A percentile compares a stretch with the other conserved stretches of the same genome.
These are phyloP conservation scores for Nidularia pulvinata DNA, from an alignment of 768 basidiomycete genomes.

Conservation along the genomic window DNA sequence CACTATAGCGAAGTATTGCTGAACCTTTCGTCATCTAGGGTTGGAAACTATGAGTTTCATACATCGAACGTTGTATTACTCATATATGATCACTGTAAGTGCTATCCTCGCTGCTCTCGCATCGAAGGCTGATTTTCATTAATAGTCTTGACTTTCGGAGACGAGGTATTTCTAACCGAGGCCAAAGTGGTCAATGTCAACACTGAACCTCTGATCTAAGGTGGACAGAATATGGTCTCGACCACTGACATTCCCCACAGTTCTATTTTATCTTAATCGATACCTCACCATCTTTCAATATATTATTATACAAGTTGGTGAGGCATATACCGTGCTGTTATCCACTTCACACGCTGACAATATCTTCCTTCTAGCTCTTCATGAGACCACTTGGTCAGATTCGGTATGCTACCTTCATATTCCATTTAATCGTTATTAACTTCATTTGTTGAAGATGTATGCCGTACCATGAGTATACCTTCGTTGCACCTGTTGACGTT, in stretches of 20 bases:
- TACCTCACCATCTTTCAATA: constrained; percentile 18
- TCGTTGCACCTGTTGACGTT: neutral
- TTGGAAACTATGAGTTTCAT: constrained; percentile 17
- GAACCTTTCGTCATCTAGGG: constrained; percentile 1
- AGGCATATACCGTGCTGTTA: neutral
- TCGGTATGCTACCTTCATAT: constrained; percentile 6
- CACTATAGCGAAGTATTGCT: neutral
- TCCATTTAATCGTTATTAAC: neutral
- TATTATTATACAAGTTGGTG: constrained; percentile 18
- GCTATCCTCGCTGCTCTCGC: neutral
- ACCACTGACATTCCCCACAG: constrained; percentile 12
- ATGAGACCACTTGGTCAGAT: constrained; percentile 16
- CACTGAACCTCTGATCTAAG: neutral
- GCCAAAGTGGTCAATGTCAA: too few relatives aligned
- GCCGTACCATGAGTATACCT: neutral
- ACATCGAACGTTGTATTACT: constrained; percentile 18
- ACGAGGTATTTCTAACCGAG: constrained; percentile 6
- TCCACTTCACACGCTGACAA: too few relatives aligned
- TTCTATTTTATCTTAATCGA: constrained; percentile 16
- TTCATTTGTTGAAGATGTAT: constrained; percentile 6
- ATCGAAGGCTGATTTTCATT: neutral
- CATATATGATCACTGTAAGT: constrained; percentile 16
- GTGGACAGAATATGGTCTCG: constrained; percentile 17
- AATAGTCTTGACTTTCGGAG: constrained; percentile 13
- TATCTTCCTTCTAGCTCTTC: constrained; percentile 8